Base-by-base conservation (phyloP, 495 filamentous ascomycete genomes). In the Podospora tetraspora region DNA sequence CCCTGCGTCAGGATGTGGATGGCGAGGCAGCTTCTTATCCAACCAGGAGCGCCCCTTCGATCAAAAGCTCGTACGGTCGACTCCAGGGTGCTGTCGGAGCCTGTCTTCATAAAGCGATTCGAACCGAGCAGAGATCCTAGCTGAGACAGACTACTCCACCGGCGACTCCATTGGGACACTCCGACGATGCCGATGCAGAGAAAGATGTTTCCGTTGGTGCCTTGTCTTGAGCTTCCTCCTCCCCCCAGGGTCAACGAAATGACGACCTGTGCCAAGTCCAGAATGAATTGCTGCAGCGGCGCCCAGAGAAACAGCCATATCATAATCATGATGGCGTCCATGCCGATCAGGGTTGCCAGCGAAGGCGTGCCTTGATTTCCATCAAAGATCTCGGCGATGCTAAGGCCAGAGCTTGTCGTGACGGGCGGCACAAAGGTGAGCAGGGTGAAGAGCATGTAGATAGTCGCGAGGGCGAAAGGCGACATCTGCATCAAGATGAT, bases 401-500 rank as follows among this genome's bases (percentile, higher is more conserved):
- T 80, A 25, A 82, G 80, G 61, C 84, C 82, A 58, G 82, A 80
- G 66, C 85, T 81, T n/a, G 85, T 82, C 21, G 82, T 81, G 57
- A 85, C 86, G 8, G 92, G 91, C 30, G 93, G 91, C 70, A 97
- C 93, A 77, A 97, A 97, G 30, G 95, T 98, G 71, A 98, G 84
- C 63, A 91, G 85, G 61, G 96, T 93, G 82, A 97, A 99, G 69
- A 98, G 85, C 74, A 93, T 89, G 75, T 99, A 96, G 76, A 97
- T 91, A 75, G 92, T 82, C 64, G 93, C 93, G 68, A 98, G 85
- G 66, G 96, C 87, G 72, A 93, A 92, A 25, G 94, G 92, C 27
- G 96, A 94, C n/a, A 97, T 87, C 77, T 97, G 95, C 74, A 99
- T 89, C 66, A 99, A 87, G 76, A 99, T 90, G 78, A 99, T 97